Percentiles rank a stretch among this genome's conserved stretches.
Conservation (phyloP, 2,329 filamentous ascomycete genomes). For the Trichophaea hybrida region DNA sequence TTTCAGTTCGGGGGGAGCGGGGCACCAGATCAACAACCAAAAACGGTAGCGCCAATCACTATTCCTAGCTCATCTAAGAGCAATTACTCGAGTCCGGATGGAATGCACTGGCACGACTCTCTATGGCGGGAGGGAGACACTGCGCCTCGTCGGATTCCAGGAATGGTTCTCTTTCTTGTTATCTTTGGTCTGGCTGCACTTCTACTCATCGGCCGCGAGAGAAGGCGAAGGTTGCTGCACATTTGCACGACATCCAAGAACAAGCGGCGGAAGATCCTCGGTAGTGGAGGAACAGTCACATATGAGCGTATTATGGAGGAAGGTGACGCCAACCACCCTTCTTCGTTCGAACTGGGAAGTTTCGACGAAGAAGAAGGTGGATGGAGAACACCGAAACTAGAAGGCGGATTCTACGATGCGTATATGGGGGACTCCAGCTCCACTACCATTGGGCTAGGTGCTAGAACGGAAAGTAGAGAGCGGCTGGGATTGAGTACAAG, state of each 20-base stretch:
- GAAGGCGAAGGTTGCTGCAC: conserved; percentile 37
- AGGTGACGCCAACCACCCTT: conserved; percentile 39
- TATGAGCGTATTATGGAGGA: conserved; percentile 84
- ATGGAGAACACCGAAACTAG: conserved; percentile 26
- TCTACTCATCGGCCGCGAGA: conserved; percentile 65
- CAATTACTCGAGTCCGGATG: background rate
- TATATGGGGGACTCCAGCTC: background rate
- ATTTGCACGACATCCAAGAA: conserved; percentile 11
- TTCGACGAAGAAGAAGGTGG: conserved; percentile 30
- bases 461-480: conserved; percentile 76
- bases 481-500: conserved; percentile 36
- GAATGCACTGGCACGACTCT: conserved; percentile 34
- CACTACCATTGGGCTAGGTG: conserved; percentile 46
- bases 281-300: conserved; percentile 37
- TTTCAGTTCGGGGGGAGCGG: conserved; percentile 44
- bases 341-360: conserved; percentile 65
- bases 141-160: conserved; percentile 53
- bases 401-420: conserved; percentile 28
- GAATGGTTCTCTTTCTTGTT: conserved; percentile 62
- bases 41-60: background rate
- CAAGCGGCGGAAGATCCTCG: conserved; percentile 48
- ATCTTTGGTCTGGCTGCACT: conserved; percentile 56
- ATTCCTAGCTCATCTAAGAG: conserved; percentile 16
- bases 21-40: conserved; percentile 41
- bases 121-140: conserved; percentile 49